phyloP scores from a whole-genome alignment of 179 eudicot species.

The Heliamphora pulchella region DNA sequence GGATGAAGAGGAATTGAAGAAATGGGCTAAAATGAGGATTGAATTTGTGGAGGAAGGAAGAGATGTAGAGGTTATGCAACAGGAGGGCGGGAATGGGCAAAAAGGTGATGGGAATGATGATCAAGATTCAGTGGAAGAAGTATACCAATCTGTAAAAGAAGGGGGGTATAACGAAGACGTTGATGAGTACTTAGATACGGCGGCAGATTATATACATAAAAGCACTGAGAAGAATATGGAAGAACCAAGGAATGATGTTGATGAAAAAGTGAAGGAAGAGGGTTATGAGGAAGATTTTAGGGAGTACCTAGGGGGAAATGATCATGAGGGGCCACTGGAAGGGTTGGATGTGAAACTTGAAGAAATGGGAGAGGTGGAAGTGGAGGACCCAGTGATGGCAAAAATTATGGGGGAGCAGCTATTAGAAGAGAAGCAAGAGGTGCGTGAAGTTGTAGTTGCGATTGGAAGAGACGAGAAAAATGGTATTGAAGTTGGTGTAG shows the following conservation, averaged over 20 bases:
- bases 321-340: constrained; percentile 15
- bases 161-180: constrained; percentile 32
- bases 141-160: constrained; percentile 13
- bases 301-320: constrained; percentile 23
- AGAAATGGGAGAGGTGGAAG: constrained; percentile 32
- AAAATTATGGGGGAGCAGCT: constrained; percentile 13
- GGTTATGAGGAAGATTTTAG: constrained; percentile 32
- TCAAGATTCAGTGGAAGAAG: background rate
- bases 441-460: constrained; percentile 17
- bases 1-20: too few species aligned
- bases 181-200: constrained; percentile 21
- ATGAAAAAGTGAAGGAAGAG: constrained; percentile 16
- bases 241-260: constrained; percentile 13
- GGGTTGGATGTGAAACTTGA: constrained; percentile 21
- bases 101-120: background rate
- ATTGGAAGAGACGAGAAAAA: constrained; percentile 25
- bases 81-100: constrained; percentile 9
- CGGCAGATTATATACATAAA: constrained; percentile 9
- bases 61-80: constrained; percentile 18
- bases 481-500: constrained; percentile 13
- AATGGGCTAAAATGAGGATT: too few species aligned
- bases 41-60: constrained; percentile 16
- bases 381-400: constrained; percentile 20
- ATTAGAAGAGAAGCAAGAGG: background rate
- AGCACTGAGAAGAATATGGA: constrained; percentile 19